These are phyloP conservation scores for Pseudotsuga menziesii DNA, from an alignment of 75 land plant species.

Conservation along the genomic window DNA sequence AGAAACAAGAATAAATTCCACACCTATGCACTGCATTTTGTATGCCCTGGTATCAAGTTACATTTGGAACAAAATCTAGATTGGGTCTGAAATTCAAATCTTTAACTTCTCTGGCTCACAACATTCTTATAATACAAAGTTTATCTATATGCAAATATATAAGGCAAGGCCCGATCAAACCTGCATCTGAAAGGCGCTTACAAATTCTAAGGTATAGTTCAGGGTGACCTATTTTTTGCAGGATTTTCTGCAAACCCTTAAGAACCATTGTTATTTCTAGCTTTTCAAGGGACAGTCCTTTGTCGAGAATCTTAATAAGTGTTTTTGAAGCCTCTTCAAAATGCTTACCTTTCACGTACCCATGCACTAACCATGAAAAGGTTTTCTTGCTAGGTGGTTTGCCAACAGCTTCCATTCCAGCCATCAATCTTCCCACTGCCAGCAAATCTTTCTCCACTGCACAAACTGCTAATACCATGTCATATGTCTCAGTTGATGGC, in stretches of 20 bases:
- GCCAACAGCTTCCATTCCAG: slow-evolving; percentile 46
- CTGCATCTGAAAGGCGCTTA: slow-evolving; percentile 59
- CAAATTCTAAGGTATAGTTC: slow-evolving; percentile 62
- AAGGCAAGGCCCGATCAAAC: slow-evolving; percentile 69
- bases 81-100: not conserved
- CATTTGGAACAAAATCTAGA: not conserved
- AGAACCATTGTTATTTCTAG: slow-evolving; percentile 64
- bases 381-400: slow-evolving; percentile 52
- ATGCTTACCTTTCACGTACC: slow-evolving; percentile 79
- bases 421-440: slow-evolving; percentile 58
- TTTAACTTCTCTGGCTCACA: slow-evolving; percentile 29
- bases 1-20: not conserved
- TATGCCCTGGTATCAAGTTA: not conserved
- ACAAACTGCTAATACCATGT: slow-evolving; percentile 83
- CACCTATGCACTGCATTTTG: slow-evolving; percentile 3
- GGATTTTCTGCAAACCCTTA: slow-evolving; percentile 52
- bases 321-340: slow-evolving; percentile 58
- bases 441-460: slow-evolving; percentile 64
- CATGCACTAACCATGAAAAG: slow-evolving; percentile 71
- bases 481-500: slow-evolving; percentile 57
- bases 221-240: slow-evolving; percentile 30
- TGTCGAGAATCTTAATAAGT: slow-evolving; percentile 59
- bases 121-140: slow-evolving; percentile 70
- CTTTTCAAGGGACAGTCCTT: slow-evolving; percentile 62
- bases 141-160: slow-evolving; percentile 67